phyloP scores from a whole-genome alignment of 2,329 filamentous ascomycete genomes.

The Botrytis squamosa region DNA sequence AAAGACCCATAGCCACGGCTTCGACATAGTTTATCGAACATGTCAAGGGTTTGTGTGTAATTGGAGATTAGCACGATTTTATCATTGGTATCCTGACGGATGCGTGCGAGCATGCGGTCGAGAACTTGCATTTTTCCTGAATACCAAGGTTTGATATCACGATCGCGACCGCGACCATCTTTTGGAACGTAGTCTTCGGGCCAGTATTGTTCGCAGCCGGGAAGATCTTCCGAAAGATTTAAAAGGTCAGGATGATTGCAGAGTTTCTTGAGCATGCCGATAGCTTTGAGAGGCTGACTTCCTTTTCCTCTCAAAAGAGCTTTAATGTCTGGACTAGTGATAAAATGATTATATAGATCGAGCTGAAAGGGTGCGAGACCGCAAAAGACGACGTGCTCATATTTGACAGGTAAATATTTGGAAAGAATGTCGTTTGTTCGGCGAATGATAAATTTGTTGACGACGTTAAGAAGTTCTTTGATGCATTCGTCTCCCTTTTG shows the following conservation, averaged over 20 bases:
- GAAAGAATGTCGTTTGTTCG: constrained; percentile 97
- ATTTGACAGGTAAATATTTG: constrained; percentile 97
- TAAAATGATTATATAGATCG: constrained; percentile 94
- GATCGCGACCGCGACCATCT: constrained; percentile 81
- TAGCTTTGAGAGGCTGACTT: constrained; percentile 93
- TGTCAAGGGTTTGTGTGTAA: constrained; percentile 92
- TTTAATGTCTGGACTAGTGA: constrained; percentile 92
- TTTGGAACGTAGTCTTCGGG: constrained; percentile 88
- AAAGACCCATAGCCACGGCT: constrained; percentile 80
- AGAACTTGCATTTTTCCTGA: constrained; percentile 98
- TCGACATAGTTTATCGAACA: constrained; percentile 90
- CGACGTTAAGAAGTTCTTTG: constrained; percentile 73
- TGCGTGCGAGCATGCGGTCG: constrained; percentile 95
- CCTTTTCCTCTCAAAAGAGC: constrained; percentile 89
- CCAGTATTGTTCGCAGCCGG: constrained; percentile 77
- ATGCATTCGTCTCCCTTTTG: constrained; percentile 82
- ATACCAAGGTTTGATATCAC: constrained; percentile 92
- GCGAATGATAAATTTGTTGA: constrained; percentile 98
- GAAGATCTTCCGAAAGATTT: constrained; percentile 77
- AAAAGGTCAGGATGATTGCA: constrained; percentile 97
- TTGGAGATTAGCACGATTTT: constrained; percentile 99
- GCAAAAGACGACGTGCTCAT: constrained; percentile 98
- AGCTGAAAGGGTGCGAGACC: constrained; percentile 90
- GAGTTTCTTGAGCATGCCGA: constrained; percentile 94
- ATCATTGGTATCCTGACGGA: constrained; percentile 94